Base-by-base conservation (phyloP, 225 moss, liverwort and hornwort genomes). In the Anthoceros angustus region DNA sequence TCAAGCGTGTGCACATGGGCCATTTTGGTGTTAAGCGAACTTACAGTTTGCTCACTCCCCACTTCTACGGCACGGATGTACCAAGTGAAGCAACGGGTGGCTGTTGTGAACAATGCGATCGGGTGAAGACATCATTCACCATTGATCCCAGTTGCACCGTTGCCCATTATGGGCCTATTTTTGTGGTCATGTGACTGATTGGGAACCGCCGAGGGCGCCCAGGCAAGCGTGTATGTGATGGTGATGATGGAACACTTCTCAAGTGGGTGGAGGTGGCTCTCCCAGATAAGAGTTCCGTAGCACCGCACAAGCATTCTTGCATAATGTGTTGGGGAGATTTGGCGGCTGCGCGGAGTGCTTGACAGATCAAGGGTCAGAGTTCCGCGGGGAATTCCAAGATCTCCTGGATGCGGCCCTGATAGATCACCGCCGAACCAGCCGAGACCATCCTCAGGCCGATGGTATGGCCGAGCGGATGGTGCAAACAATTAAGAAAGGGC, bases 11-110 rank as follows among this genome's bases (percentile, higher is more conserved):
- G 23, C 25, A 71, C 18, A 63, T 71, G 64, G 70, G 64, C 2
- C 70, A 70, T n/a, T 70, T 70, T 46, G 20, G 64, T 18, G 24
- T 70, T 45, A 64, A 25, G 63, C 64, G 20, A 39, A 64, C 70
- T 9, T 70, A n/a, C 21, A 70, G 26, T 46, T 43, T 70, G 15
- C 15, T 70, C 12, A 15, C 64, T 46, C 64, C 64, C 16, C 64
- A 8, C 8, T 12, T 43, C 9, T n/a, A n/a, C n/a, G n/a, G 43
- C 8, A 8, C 8, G 43, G 43, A 43, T 70, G 63, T 70, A 63
- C 5, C 41, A 63, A 42, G 63, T 70, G 2, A 3, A 20, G 14
- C 12, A 63, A 10, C 8, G 38, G n/a, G n/a, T n/a, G n/a, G n/a
- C n/a, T 62, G 0, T 5, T 70, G 70, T 43, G 70, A 62, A 20